A percentile compares a stretch with the other conserved stretches of the same genome.
phyloP scores from a whole-genome alignment of 495 filamentous ascomycete species.

The Tuber calosporum region DNA sequence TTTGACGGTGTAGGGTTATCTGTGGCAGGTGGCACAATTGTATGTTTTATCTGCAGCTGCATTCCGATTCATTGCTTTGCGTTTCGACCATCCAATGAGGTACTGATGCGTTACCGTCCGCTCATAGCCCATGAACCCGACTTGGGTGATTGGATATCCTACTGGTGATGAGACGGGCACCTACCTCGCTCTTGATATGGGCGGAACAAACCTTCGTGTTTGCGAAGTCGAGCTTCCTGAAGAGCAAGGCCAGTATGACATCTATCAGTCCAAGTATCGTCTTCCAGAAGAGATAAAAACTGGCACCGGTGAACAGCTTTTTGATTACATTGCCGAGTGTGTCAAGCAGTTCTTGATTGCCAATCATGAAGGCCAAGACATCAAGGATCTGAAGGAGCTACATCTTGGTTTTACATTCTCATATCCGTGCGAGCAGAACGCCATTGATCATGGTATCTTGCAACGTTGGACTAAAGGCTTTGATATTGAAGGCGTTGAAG shows the following conservation, averaged over 20 bases:
- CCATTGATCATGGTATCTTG: slow-evolving; percentile 89
- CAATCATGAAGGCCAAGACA: slow-evolving; percentile 65
- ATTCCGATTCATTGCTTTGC: slow-evolving; percentile 38
- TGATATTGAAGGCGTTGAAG: slow-evolving; percentile 93
- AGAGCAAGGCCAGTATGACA: slow-evolving; percentile 92
- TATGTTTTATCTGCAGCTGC: slow-evolving; percentile 48
- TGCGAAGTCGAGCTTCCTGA: slow-evolving; percentile 90
- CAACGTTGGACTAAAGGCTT: slow-evolving; percentile 99
- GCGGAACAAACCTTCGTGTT: slow-evolving; percentile 94
- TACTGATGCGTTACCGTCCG: slow-evolving; percentile 29
- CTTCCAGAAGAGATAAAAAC: slow-evolving; percentile 94
- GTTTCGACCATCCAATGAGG: slow-evolving; percentile 12
- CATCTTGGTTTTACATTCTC: slow-evolving; percentile 97
- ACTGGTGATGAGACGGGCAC: slow-evolving; percentile 84
- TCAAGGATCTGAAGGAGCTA: slow-evolving; percentile 56
- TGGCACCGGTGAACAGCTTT: slow-evolving; percentile 83
- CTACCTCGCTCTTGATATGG: slow-evolving; percentile 94
- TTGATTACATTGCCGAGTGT: slow-evolving; percentile 97
- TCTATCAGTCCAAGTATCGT: slow-evolving; percentile 96
- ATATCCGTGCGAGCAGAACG: slow-evolving; percentile 91
- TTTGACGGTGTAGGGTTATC: slow-evolving; percentile 56
- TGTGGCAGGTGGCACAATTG: slow-evolving; percentile 85
- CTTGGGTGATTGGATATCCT: slow-evolving; percentile 93
- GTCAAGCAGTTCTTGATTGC: slow-evolving; percentile 90
- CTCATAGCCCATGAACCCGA: slow-evolving; percentile 91